Evolutionary conservation across 2,329 filamentous ascomycete genomes (phyloP), one percentile per base, ranked within the genome.

Genomic region (Diaporthe sp.): DNA sequence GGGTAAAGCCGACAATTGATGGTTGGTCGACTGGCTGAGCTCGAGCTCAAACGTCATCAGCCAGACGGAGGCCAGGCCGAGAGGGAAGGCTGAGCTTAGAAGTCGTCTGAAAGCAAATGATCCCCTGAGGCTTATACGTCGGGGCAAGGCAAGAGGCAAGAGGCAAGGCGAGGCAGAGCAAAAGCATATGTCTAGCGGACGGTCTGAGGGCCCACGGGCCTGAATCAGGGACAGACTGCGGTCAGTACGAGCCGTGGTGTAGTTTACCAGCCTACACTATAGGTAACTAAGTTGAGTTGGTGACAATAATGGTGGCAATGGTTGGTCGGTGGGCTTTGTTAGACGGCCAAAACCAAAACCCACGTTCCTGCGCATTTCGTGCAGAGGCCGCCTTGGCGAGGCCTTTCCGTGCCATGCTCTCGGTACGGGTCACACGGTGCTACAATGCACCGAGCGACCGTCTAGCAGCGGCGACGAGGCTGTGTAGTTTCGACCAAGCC

Each of bases 351-450:
- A 45, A 25, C 61, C 42, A 67, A 64, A 9, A 45, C 25, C 61
- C 42, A 67, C 45, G 42, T 67, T 50, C 61, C 61, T 67, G 42
- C 61, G 61, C 42, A 67, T 67, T 52, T 67, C 64, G 45, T 67
- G 50, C 71, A 73, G 71, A 73, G 71, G 71, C 71, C 71, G 71
- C 71, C 71, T 67, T 66, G 58, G 71, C 71, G 71, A 73, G 60
- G 50, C 60, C 60, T 47, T 58, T 64, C 50, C 45, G 64, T 67
- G 45, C 64, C 64, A 67, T 50, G 47, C 45, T 67, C 30, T 67
- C 64, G 64, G 64, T 67, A 40, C 45, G 61, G 45, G n/a, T 52
- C 61, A 67, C 45, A 67, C 64, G 64, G 64, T 52, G 45, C 45
- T 52, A 67, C 60, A 52, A 67, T 67, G 45, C 30, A 67, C 64